Evolutionary conservation across 192 early-diverging fungal genomes (phyloP), one percentile per base, ranked within the genome.

Genomic region (Dimargaris xerosporica): DNA sequence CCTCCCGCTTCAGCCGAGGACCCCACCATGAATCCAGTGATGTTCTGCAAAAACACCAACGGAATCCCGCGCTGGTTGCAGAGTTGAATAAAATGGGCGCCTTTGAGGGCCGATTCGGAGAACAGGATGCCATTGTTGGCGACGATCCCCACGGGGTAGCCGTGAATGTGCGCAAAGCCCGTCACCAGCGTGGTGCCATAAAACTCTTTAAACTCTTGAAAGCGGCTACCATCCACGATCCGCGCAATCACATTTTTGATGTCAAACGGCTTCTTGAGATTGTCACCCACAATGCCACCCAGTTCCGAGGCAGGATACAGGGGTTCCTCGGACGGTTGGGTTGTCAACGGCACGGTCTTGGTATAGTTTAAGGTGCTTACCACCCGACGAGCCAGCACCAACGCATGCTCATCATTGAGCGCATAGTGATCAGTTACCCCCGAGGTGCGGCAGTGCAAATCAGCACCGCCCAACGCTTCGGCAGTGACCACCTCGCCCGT

Each of bases 11-110:
- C 94, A 39, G 92, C 94, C 25, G 84, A 84, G 31, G 88, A 82
- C 31, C 92, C 92, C 9, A 97, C 92, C 94, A 97, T 97, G 75
- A 94, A 94, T 44, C 91, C 91, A 29, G 91, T 94, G 65, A 97
- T 97, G 70, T 97, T 94, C 64, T 97, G 94, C 65, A 97, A 75
- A 69, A 97, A 97, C 12, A 94, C 78, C 29, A 95, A 73, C 11
- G 93, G 93, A 47, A 95, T 91, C 39, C 76, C 76, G 50, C 93
- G 80, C 75, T 94, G 91, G 19, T 81, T 74, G 77, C 91, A 93
- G 16, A 97, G 76, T 75, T 97, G 80, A 48, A 97, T 84, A 68
- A 97, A 97, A 65, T 97, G 94, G 16, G 94, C 90, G 47, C 91
- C 91, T 78, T 97, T 97, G 52, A 93, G 72, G 26, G 94, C 90